Evolutionary conservation across 345 rosid genomes (phyloP).

Genomic region (Raphanus raphanistrum): DNA sequence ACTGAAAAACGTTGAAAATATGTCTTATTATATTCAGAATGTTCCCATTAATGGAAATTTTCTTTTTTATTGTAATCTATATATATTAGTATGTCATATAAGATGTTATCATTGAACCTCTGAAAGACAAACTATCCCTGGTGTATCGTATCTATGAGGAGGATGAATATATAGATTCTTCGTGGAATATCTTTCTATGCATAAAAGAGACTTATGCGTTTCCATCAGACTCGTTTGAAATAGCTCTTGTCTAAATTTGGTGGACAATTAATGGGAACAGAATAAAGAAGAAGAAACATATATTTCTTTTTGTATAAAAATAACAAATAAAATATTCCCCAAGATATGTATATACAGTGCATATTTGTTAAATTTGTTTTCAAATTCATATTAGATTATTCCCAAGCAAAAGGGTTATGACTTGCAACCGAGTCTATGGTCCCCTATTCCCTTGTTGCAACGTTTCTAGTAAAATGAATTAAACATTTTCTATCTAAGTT

Average conservation of each 20-base stretch:
- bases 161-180: not conserved
- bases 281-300: too few species aligned
- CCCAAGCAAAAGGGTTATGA: conserved; percentile 1
- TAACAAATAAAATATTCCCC: conserved; percentile 16
- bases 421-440: conserved; percentile 18
- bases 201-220: conserved; percentile 4
- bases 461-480: conserved; percentile 6
- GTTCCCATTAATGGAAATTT: not conserved
- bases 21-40: not conserved
- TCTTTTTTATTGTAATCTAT: not conserved
- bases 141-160: not conserved
- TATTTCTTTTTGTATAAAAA: not conserved
- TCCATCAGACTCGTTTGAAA: not conserved
- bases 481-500: not conserved
- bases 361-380: conserved; percentile 17
- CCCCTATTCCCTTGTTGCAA: not conserved
- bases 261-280: not conserved
- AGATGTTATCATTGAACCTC: not conserved
- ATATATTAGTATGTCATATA: too few species aligned
- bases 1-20: not conserved
- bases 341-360: not conserved
- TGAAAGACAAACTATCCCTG: not conserved
- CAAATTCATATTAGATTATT: conserved; percentile 16
- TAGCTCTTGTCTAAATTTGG: not conserved
- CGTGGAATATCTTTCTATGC: not conserved